phyloP scores from a whole-genome alignment of 2,329 filamentous ascomycete genomes.

The Colletotrichum liaoningense region DNA sequence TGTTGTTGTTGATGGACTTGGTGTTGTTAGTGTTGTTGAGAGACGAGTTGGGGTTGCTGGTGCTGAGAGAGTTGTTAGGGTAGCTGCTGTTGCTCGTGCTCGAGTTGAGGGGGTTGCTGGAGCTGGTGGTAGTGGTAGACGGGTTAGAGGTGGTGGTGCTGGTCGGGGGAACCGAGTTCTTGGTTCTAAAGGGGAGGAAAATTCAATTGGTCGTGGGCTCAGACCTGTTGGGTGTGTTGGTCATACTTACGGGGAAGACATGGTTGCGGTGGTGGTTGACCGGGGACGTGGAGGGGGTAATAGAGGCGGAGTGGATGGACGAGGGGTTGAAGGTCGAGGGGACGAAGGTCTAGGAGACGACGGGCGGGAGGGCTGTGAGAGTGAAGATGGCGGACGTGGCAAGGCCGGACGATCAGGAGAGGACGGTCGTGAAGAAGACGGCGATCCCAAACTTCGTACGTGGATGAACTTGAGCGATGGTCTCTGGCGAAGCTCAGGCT shows the following conservation, averaged over 20 bases:
- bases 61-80: conserved; percentile 7
- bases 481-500: conserved; percentile 52
- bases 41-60: conserved; percentile 20
- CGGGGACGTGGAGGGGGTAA: not conserved
- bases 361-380: not conserved
- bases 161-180: conserved; percentile 45
- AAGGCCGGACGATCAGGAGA: not conserved
- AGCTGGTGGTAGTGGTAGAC: conserved; percentile 34
- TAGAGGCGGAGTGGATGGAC: not conserved
- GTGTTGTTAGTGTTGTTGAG: conserved; percentile 27
- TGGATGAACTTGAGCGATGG: conserved; percentile 57
- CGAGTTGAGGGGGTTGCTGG: conserved; percentile 16
- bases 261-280: conserved; percentile 46
- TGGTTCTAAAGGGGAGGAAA: conserved; percentile 41
- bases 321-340: not conserved
- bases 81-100: not conserved
- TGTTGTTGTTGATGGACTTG: conserved; percentile 27
- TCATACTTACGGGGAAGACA: conserved; percentile 50
- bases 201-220: not conserved
- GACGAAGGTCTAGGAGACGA: not conserved
- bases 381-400: not conserved
- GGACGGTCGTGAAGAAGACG: not conserved
- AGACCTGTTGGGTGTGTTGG: conserved; percentile 44
- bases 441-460: conserved; percentile 60
- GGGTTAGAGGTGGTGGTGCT: conserved; percentile 47